phyloP scores from a whole-genome alignment of 2,329 filamentous ascomycete species.

The Fusarium sambucinum region DNA sequence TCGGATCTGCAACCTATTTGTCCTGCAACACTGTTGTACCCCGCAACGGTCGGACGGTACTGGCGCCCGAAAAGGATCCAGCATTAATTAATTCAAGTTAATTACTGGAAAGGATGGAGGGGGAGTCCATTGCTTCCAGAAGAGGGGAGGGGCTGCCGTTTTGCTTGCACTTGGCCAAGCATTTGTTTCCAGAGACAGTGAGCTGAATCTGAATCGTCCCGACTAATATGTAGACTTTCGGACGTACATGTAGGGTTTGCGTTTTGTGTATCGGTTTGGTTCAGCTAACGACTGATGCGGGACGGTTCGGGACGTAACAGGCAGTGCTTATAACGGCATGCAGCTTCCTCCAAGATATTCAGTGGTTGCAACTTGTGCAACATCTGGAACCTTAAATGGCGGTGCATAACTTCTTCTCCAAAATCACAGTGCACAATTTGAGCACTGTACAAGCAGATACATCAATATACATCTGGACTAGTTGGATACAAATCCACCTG shows the following conservation, averaged over 20 bases:
- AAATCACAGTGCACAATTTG: neutral
- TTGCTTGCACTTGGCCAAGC: slow-evolving; percentile 1
- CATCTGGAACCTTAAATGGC: slow-evolving; percentile 10
- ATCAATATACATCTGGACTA: slow-evolving; percentile 22
- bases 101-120: slow-evolving; percentile 26
- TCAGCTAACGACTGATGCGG: slow-evolving; percentile 11
- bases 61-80: slow-evolving; percentile 44
- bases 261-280: neutral
- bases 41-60: slow-evolving; percentile 48
- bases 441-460: neutral
- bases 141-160: slow-evolving; percentile 28
- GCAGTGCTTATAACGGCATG: slow-evolving; percentile 6
- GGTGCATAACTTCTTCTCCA: slow-evolving; percentile 18
- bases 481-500: neutral
- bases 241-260: neutral
- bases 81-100: slow-evolving; percentile 19
- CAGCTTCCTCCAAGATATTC: neutral
- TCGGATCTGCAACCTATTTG: slow-evolving; percentile 49
- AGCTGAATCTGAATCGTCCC: slow-evolving; percentile 5
- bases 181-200: slow-evolving; percentile 13
- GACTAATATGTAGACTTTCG: neutral
- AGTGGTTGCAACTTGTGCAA: neutral
- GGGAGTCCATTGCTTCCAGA: slow-evolving; percentile 18
- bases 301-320: slow-evolving; percentile 10
- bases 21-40: slow-evolving; percentile 41